phyloP scores from a whole-genome alignment of 1,284 basidiomycete genomes.

The Rugosomyces carneus region DNA sequence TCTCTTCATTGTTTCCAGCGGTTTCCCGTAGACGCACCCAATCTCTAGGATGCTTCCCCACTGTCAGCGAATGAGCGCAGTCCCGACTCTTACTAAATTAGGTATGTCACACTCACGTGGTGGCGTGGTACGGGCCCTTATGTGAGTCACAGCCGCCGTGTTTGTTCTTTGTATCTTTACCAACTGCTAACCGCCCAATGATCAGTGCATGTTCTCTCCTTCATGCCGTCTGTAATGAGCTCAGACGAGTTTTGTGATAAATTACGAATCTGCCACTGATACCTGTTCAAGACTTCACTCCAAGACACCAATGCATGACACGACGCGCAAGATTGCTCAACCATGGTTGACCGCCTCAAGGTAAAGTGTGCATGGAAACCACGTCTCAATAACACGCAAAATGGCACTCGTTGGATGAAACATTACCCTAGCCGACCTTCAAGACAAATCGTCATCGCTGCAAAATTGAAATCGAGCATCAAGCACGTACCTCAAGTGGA shows the following conservation, averaged over 20 bases:
- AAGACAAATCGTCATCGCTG: background rate
- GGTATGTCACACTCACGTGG: constrained; percentile 5
- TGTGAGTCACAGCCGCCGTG: constrained; percentile 1
- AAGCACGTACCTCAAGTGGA: no score
- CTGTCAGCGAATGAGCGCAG: background rate
- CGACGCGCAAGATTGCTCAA: background rate
- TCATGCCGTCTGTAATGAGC: no score
- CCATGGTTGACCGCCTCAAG: background rate
- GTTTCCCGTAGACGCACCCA: no score
- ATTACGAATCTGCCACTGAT: background rate
- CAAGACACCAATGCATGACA: background rate
- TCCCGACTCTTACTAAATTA: background rate
- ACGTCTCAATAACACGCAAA: background rate
- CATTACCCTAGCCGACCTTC: background rate
- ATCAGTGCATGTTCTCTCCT: constrained; percentile 1
- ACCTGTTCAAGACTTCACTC: constrained; percentile 1
- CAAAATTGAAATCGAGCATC: no score
- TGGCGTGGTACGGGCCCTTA: background rate
- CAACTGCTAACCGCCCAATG: constrained; percentile 2
- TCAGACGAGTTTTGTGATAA: background rate
- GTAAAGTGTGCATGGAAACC: background rate
- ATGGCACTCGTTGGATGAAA: background rate
- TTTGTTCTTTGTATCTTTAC: background rate
- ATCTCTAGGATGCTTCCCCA: no score
- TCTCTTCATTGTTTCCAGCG: no score